These are phyloP conservation scores for Ophiocordyceps unilateralis DNA, from an alignment of 2,329 filamentous ascomycete species.

Conservation along the genomic window DNA sequence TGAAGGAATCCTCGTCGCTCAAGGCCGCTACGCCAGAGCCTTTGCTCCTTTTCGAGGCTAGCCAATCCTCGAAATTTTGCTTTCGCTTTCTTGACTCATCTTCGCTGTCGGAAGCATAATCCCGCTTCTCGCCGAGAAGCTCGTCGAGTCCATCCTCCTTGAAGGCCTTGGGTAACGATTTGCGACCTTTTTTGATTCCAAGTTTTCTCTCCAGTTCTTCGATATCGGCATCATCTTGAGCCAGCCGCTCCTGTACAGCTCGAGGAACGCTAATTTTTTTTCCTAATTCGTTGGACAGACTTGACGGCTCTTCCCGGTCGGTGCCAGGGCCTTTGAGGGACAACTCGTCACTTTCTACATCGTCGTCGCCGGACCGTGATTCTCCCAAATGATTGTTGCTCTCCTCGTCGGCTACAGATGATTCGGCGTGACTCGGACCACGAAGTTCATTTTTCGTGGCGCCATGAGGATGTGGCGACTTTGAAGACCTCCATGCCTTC, in stretches of 20 bases:
- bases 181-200: slow-evolving; percentile 61
- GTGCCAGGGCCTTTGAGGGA: slow-evolving; percentile 7
- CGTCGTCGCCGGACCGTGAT: not conserved
- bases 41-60: slow-evolving; percentile 33
- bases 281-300: slow-evolving; percentile 14
- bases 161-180: slow-evolving; percentile 54
- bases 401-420: not conserved
- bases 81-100: slow-evolving; percentile 45
- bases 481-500: slow-evolving; percentile 23
- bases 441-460: not conserved
- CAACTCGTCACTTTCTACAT: not conserved
- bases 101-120: slow-evolving; percentile 29
- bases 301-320: slow-evolving; percentile 7
- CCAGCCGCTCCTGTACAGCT: slow-evolving; percentile 35
- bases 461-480: not conserved
- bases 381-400: slow-evolving; percentile 1
- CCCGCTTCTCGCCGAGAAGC: slow-evolving; percentile 47
- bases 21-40: not conserved
- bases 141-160: slow-evolving; percentile 71
- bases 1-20: not conserved
- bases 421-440: not conserved
- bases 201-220: slow-evolving; percentile 73
- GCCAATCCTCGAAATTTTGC: slow-evolving; percentile 40
- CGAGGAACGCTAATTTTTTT: slow-evolving; percentile 5
- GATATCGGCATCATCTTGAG: slow-evolving; percentile 77